A percentile compares a stretch with the other conserved stretches of the same genome.
phyloP scores from a whole-genome alignment of 768 basidiomycete genomes.

The Naganishia vaughanmartiniae region DNA sequence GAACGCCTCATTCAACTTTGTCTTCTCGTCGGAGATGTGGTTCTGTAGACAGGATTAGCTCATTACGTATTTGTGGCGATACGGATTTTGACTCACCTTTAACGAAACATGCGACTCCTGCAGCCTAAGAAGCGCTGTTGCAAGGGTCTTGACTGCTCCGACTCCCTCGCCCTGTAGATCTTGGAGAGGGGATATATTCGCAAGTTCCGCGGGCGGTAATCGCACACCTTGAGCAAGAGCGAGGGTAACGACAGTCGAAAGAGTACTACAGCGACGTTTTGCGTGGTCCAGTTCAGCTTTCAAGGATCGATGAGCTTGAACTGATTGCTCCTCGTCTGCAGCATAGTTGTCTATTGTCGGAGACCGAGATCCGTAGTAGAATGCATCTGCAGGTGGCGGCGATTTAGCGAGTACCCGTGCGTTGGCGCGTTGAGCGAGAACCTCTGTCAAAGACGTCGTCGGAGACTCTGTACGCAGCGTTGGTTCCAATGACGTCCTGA shows the following conservation, averaged over 20 bases:
- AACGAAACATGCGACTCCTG: slow-evolving; percentile 84
- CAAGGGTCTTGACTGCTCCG: slow-evolving; percentile 57
- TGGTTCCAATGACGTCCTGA: slow-evolving; percentile 13
- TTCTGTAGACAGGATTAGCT: not conserved
- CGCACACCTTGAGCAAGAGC: slow-evolving; percentile 59
- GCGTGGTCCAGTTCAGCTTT: slow-evolving; percentile 74
- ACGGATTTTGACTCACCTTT: slow-evolving; percentile 61
- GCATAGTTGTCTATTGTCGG: slow-evolving; percentile 37
- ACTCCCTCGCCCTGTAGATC: slow-evolving; percentile 56
- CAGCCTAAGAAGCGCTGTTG: slow-evolving; percentile 55
- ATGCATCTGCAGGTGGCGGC: slow-evolving; percentile 62
- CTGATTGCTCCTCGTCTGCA: slow-evolving; percentile 7
- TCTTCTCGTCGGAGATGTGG: slow-evolving; percentile 31
- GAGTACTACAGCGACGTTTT: slow-evolving; percentile 40
- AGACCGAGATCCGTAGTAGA: slow-evolving; percentile 56
- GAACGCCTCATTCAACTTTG: slow-evolving; percentile 36
- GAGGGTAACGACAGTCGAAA: not conserved
- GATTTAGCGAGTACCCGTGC: slow-evolving; percentile 32
- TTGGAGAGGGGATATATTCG: slow-evolving; percentile 47
- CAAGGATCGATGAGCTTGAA: slow-evolving; percentile 52
- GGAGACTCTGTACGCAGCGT: slow-evolving; percentile 3
- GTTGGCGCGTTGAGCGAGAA: slow-evolving; percentile 36
- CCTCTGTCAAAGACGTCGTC: slow-evolving; percentile 36
- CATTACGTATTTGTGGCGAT: not conserved
- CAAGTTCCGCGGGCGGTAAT: slow-evolving; percentile 59